These are phyloP conservation scores for Russula earlei DNA, from an alignment of 768 basidiomycete species.

Conservation along the genomic window DNA sequence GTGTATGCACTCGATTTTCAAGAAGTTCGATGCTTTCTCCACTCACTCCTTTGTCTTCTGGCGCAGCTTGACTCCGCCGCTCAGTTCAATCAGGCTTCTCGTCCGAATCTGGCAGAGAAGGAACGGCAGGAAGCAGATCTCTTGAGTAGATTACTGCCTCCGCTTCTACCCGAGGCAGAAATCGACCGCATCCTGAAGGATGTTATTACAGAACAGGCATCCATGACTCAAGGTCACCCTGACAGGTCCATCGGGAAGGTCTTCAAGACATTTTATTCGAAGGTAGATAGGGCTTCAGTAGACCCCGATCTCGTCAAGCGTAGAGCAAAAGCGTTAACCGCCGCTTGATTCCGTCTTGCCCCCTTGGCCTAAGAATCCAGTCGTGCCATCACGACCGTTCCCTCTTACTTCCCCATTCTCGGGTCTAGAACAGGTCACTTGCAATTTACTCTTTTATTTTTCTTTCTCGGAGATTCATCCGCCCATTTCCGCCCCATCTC, in stretches of 20 bases:
- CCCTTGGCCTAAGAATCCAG: neutral
- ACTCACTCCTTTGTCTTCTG: neutral
- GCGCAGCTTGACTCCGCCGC: constrained; percentile 48
- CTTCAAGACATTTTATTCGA: constrained; percentile 54
- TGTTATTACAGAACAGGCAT: constrained; percentile 28
- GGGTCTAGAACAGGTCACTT: neutral
- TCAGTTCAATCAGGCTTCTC: constrained; percentile 47
- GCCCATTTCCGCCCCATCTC: neutral
- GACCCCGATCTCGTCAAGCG: constrained; percentile 48
- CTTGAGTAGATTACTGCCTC: constrained; percentile 48
- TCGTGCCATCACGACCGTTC: neutral
- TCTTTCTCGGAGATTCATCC: neutral
- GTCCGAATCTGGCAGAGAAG: constrained; percentile 55
- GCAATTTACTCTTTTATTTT: neutral
- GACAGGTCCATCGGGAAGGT: constrained; percentile 37
- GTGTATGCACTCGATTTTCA: constrained; percentile 38
- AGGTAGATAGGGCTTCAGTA: constrained; percentile 50
- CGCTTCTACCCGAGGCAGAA: constrained; percentile 44
- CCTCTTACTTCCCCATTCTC: neutral
- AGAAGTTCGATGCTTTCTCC: neutral
- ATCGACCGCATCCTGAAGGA: constrained; percentile 44
- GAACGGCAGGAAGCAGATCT: constrained; percentile 49
- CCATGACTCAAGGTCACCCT: constrained; percentile 25
- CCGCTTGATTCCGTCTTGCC: neutral
- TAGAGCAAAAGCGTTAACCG: constrained; percentile 36